Percentiles rank a stretch among this genome's conserved stretches.
Conservation (phyloP, 371 early-diverging fungal species). For the Globomyces sp. region DNA sequence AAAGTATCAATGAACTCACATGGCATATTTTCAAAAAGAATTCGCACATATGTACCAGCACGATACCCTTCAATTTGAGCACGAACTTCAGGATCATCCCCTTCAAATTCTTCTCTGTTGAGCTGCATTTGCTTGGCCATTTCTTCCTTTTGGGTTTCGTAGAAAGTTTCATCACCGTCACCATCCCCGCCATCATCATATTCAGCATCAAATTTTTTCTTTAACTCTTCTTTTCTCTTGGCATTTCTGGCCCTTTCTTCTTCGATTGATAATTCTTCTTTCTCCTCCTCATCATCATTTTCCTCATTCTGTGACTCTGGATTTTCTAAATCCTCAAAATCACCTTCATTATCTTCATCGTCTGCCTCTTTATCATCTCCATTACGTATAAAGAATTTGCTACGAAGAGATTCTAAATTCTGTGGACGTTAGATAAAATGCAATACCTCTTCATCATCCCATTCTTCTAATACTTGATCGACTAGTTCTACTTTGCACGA, state of each 20-base stretch:
- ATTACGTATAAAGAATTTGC: conserved; percentile 73
- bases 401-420: conserved; percentile 66
- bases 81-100: conserved; percentile 71
- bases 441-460: conserved; percentile 68
- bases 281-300: conserved; percentile 31
- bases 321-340: conserved; percentile 90
- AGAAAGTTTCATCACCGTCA: conserved; percentile 68
- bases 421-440: conserved; percentile 19
- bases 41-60: conserved; percentile 91
- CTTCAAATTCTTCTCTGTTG: conserved; percentile 84
- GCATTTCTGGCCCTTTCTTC: conserved; percentile 57
- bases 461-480: conserved; percentile 57
- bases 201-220: conserved; percentile 87
- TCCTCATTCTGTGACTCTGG: conserved; percentile 36
- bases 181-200: conserved; percentile 76
- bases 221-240: conserved; percentile 84
- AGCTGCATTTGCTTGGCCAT: conserved; percentile 75
- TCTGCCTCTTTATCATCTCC: conserved; percentile 37
- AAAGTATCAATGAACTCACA: conserved; percentile 91
- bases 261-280: conserved; percentile 34
- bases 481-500: conserved; percentile 63
- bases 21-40: conserved; percentile 85
- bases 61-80: conserved; percentile 81
- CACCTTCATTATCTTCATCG: conserved; percentile 63
- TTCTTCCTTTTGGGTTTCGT: conserved; percentile 84